phyloP scores from a whole-genome alignment of 306 rosid genomes.

The Sechiopsis laciniata region DNA sequence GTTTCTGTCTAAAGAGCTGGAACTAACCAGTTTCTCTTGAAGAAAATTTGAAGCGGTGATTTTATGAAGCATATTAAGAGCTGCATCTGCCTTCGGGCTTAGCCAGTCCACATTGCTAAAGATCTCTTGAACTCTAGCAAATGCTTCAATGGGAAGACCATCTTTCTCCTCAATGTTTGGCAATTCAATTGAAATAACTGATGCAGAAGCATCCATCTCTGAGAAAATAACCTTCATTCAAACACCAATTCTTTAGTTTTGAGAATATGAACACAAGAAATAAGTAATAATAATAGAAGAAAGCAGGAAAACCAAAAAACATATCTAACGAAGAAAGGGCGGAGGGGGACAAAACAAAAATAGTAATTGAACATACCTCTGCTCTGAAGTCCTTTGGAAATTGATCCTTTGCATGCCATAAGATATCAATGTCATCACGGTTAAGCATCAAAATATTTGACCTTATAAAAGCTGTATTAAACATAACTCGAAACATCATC shows the following conservation, averaged over 20 bases:
- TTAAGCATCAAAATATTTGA: slow-evolving; percentile 96
- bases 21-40: slow-evolving; percentile 39
- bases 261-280: slow-evolving; percentile 17
- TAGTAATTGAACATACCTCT: slow-evolving; percentile 50
- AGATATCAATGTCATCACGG: slow-evolving; percentile 72
- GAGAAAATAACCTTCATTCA: slow-evolving; percentile 84
- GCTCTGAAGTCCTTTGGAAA: slow-evolving; percentile 85
- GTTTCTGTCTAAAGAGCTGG: slow-evolving; percentile 30
- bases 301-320: not conserved
- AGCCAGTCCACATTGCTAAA: slow-evolving; percentile 82
- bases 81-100: slow-evolving; percentile 62
- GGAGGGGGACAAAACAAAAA: slow-evolving; percentile 1
- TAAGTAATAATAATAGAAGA: slow-evolving; percentile 7
- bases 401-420: slow-evolving; percentile 61
- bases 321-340: slow-evolving; percentile 6
- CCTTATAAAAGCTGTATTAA: slow-evolving; percentile 90
- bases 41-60: slow-evolving; percentile 48
- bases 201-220: slow-evolving; percentile 73
- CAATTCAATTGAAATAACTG: slow-evolving; percentile 56
- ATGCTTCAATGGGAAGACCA: slow-evolving; percentile 88
- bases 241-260: slow-evolving; percentile 24
- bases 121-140: slow-evolving; percentile 84
- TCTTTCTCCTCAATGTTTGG: slow-evolving; percentile 76
- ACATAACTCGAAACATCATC: slow-evolving; percentile 95
- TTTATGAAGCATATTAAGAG: slow-evolving; percentile 51